Evolutionary conservation across 495 filamentous ascomycete genomes (phyloP).

Genomic region (Filosporella fistucella): DNA sequence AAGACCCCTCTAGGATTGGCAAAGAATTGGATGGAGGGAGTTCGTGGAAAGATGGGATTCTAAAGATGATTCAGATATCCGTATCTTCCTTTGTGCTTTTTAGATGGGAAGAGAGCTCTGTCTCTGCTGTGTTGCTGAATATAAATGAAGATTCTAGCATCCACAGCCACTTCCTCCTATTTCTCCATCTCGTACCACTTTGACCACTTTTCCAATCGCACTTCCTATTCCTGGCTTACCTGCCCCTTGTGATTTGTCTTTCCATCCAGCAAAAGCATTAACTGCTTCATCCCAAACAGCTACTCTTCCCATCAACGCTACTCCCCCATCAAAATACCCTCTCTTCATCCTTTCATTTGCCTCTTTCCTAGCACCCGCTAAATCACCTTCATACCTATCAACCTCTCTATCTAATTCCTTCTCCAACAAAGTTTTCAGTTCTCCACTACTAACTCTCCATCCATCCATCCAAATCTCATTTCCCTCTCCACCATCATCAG

Average conservation of each 20-base stretch:
- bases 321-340: slow-evolving; percentile 16
- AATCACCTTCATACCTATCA: slow-evolving; percentile 15
- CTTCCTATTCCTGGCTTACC: no score
- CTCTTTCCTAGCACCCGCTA: slow-evolving; percentile 13
- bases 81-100: no score
- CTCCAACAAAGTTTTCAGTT: slow-evolving; percentile 4
- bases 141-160: slow-evolving; percentile 5
- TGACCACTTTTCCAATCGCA: slow-evolving; percentile 1
- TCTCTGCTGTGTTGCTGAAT: no score
- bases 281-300: slow-evolving; percentile 13
- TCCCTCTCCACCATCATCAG: background rate
- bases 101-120: no score
- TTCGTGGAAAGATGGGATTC: no score
- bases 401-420: slow-evolving; percentile 1
- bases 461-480: slow-evolving; percentile 4
- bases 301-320: slow-evolving; percentile 12
- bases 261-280: slow-evolving; percentile 8
- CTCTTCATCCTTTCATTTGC: slow-evolving; percentile 15
- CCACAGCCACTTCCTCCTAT: slow-evolving; percentile 8
- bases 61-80: no score
- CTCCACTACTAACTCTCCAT: background rate
- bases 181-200: slow-evolving; percentile 6
- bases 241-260: background rate
- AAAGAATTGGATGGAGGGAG: no score
- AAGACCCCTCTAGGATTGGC: no score